Evolutionary conservation across 768 basidiomycete genomes (phyloP), one percentile per base, ranked within the genome.

Genomic region (Tylopilus subfusipes): DNA sequence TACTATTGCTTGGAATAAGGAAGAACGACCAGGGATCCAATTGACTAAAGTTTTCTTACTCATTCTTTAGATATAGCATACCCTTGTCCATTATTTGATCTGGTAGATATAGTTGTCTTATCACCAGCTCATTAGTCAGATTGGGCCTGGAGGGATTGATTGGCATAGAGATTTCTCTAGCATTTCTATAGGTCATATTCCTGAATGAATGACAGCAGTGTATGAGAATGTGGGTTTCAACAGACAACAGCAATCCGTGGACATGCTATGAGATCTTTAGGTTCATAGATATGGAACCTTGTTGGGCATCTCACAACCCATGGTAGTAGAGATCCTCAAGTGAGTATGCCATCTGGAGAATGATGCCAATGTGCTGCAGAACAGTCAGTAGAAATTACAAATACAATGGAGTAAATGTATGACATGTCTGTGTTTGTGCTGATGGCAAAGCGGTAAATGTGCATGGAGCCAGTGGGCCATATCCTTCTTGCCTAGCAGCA

Each of bases 141-240:
- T n/a, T n/a, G n/a, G n/a, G n/a, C n/a, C n/a, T n/a, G n/a, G n/a
- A n/a, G n/a, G n/a, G n/a, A n/a, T n/a, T n/a, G n/a, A n/a, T n/a
- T n/a, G n/a, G n/a, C n/a, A n/a, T n/a, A n/a, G n/a, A n/a, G n/a
- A n/a, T n/a, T n/a, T n/a, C n/a, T n/a, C n/a, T n/a, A n/a, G n/a
- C n/a, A n/a, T n/a, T n/a, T n/a, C n/a, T n/a, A n/a, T n/a, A n/a
- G n/a, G n/a, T n/a, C n/a, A n/a, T n/a, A n/a, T n/a, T n/a, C n/a
- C n/a, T n/a, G n/a, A n/a, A n/a, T n/a, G n/a, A n/a, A n/a, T n/a
- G n/a, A n/a, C n/a, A n/a, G 55, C 10, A 42, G 52, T 13, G 34
- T 16, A 18, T 44, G 60, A 33, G 40, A 49, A 53, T 42, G 60
- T 2, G 19, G 59, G 33, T 48, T 52, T 2, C 24, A 27, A 45